Evolutionary conservation across 1,284 basidiomycete genomes (phyloP).

Genomic region (Rhodotorula sp.): DNA sequence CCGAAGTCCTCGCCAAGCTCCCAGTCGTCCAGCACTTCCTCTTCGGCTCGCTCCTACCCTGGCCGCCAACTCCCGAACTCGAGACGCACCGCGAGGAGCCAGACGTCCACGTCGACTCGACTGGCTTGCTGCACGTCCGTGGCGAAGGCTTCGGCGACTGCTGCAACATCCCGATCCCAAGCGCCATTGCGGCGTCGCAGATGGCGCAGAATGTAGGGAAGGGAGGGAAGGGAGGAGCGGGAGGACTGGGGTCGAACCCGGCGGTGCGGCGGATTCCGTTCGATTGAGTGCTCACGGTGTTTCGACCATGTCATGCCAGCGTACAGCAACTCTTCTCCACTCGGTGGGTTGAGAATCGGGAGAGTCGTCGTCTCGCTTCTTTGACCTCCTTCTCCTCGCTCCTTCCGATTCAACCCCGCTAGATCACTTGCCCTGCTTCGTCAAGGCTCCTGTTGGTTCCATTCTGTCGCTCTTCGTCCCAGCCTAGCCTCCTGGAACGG

Average conservation of each 20-base stretch:
- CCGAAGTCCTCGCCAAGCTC: constrained; percentile 91
- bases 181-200: constrained; percentile 51
- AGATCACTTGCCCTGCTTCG: background rate
- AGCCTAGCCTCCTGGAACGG: too few species aligned
- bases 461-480: background rate
- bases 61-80: constrained; percentile 59
- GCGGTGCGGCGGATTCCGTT: constrained; percentile 38
- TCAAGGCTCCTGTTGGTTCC: background rate
- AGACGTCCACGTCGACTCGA: constrained; percentile 55
- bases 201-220: constrained; percentile 9
- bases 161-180: constrained; percentile 53
- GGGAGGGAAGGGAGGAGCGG: background rate
- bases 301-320: too few species aligned
- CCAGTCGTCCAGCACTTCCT: constrained; percentile 96
- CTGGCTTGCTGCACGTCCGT: constrained; percentile 62
- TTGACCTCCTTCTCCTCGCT: background rate
- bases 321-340: too few species aligned
- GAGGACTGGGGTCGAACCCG: background rate
- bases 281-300: constrained; percentile 19
- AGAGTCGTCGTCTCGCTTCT: background rate
- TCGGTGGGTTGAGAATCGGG: too few species aligned
- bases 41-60: constrained; percentile 81
- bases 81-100: constrained; percentile 49
- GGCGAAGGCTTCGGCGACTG: constrained; percentile 81
- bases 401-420: background rate